A percentile compares a stretch with the other conserved stretches of the same genome.
Conservation (phyloP, 305 asterid genomes). For the Caryopteris hybrid region DNA sequence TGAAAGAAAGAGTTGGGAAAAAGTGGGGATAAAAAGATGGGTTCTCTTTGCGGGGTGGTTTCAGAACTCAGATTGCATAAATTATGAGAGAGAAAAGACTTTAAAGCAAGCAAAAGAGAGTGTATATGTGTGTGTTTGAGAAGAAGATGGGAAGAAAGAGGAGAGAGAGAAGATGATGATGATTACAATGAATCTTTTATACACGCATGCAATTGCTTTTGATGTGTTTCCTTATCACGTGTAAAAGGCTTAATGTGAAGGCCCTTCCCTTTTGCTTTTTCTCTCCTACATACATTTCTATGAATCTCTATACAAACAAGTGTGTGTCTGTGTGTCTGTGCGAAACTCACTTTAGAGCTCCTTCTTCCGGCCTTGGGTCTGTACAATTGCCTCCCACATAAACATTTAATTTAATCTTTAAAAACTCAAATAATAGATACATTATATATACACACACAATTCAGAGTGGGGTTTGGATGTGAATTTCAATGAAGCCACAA, state of each 20-base stretch:
- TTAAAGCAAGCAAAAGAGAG: constrained; percentile 9
- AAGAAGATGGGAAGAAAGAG: constrained; percentile 14
- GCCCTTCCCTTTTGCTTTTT: constrained; percentile 50
- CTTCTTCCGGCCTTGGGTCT: constrained; percentile 35
- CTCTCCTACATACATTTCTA: constrained; percentile 6
- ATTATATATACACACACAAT: neutral
- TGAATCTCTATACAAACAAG: neutral
- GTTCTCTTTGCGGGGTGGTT: constrained; percentile 25
- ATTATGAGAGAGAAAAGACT: constrained; percentile 31
- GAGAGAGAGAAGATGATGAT: constrained; percentile 32
- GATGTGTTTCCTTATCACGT: constrained; percentile 72
- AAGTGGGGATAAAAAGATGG: constrained; percentile 39
- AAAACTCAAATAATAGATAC: constrained; percentile 12
- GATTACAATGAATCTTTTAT: constrained; percentile 70
- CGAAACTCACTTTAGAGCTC: constrained; percentile 18
- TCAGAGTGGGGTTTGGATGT: constrained; percentile 3
- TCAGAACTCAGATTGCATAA: constrained; percentile 33
- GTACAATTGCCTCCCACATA: constrained; percentile 23
- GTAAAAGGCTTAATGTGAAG: constrained; percentile 54
- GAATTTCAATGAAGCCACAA: constrained; percentile 22
- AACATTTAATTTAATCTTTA: constrained; percentile 9
- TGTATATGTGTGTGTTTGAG: too few relatives aligned
- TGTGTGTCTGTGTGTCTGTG: neutral
- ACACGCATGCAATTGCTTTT: constrained; percentile 90
- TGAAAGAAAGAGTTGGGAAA: constrained; percentile 16